Evolutionary conservation across 2,329 filamentous ascomycete genomes (phyloP), one percentile per base, ranked within the genome.

Genomic region (Aspergillus neoniger): DNA sequence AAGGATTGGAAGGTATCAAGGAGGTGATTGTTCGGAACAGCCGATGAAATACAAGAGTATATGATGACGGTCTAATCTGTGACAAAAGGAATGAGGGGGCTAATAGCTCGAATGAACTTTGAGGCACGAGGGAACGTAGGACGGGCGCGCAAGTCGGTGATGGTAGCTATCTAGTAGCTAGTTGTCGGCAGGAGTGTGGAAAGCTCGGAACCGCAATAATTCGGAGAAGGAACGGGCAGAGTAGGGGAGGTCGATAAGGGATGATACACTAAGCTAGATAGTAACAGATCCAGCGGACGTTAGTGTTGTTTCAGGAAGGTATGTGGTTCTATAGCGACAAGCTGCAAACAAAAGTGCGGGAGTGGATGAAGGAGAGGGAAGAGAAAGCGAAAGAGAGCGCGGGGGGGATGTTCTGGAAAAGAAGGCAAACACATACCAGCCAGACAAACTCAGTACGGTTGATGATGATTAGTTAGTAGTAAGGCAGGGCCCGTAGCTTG

Each of bases 271-370:
- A 52, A 17, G 39, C 28, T 32, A 21, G 52, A 52, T 21, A 25
- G 25, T 50, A 30, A 50, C 12, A 36, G 32, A 28, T 30, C 47
- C n/a, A 17, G 17, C n/a, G 47, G 10, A 4, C 23, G 10, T 50
- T 30, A 50, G 47, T 50, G n/a, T 30, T 25, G 47, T 17, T 30
- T 50, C 25, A 30, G 54, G 52, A 62, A 43, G 28, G 58, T 60
- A 70, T 60, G 62, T 68, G 65, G 66, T 44, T 23, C 30, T 30
- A 69, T 60, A 50, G 30, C 47, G 47, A 28, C 25, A n/a, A 50
- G 17, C 25, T 50, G 25, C 47, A 32, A 8, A 51, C 60, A 59
- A 21, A n/a, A 44, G 41, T 9, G 41, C 17, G 41, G 19, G 7
- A 36, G 12, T 36, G 17, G 41, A 44, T n/a, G 41, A 21, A 14